Conservation (phyloP, 164 flowering plant species). For the Platanus orientalis region DNA sequence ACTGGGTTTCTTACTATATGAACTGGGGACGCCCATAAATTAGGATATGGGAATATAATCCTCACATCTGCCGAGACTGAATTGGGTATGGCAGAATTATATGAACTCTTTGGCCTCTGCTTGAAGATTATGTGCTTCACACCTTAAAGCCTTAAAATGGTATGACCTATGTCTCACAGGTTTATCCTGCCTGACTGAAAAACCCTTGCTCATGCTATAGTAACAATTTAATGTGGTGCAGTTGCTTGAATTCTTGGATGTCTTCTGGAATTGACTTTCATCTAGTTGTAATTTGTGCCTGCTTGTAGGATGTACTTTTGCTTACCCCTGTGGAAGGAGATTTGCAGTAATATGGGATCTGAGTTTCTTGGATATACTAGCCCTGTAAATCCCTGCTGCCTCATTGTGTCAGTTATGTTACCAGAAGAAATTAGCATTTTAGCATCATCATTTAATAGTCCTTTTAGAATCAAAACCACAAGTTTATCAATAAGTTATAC, state of each 20-base stretch:
- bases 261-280: background rate
- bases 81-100: constrained; percentile 75
- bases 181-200: background rate
- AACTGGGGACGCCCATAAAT: constrained; percentile 59
- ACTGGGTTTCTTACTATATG: constrained; percentile 52
- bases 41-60: constrained; percentile 91
- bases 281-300: too few species aligned
- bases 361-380: too few species aligned
- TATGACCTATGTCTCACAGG: constrained; percentile 17
- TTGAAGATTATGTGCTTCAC: constrained; percentile 65
- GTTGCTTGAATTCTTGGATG: background rate
- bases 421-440: too few species aligned
- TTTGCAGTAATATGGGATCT: too few species aligned
- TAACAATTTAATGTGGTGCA: background rate
- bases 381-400: too few species aligned
- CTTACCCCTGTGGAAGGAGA: too few species aligned
- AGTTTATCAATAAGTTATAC: too few species aligned
- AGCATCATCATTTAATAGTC: too few species aligned
- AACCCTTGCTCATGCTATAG: background rate
- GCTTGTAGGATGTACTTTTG: too few species aligned
- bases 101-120: constrained; percentile 65
- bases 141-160: constrained; percentile 42
- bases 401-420: too few species aligned
- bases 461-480: too few species aligned
- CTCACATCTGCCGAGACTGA: constrained; percentile 97